A percentile compares a stretch with the other conserved stretches of the same genome.
Conservation (phyloP, 179 eudicot genomes). For the Silene noctiflora region DNA sequence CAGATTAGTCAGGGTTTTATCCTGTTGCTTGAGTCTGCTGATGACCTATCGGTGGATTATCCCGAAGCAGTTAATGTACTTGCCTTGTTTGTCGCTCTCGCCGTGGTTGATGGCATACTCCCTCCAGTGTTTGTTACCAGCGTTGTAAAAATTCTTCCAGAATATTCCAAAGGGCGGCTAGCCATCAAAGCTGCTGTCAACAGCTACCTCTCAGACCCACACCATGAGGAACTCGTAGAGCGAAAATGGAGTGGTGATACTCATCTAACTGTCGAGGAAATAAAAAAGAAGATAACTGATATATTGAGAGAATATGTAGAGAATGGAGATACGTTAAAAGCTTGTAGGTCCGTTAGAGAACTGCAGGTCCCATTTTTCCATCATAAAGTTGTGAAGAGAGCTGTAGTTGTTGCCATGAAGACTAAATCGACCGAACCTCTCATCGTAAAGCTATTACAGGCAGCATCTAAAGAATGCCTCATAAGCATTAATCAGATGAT, state of each 20-base stretch:
- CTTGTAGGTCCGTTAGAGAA: conserved; percentile 87
- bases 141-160: conserved; percentile 58
- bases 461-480: conserved; percentile 83
- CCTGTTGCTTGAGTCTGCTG: conserved; percentile 86
- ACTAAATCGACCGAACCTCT: conserved; percentile 55
- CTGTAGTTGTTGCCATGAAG: conserved; percentile 85
- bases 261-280: conserved; percentile 85
- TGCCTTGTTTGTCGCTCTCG: conserved; percentile 86
- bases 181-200: conserved; percentile 82
- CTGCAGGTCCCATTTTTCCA: conserved; percentile 85
- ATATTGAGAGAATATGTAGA: conserved; percentile 77
- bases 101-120: conserved; percentile 93
- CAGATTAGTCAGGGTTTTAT: conserved; percentile 89
- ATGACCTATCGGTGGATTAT: conserved; percentile 86
- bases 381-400: conserved; percentile 93
- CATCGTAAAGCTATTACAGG: conserved; percentile 64
- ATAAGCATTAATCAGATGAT: conserved; percentile 90
- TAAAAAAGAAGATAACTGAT: conserved; percentile 76
- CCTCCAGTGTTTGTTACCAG: conserved; percentile 82
- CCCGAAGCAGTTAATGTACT: conserved; percentile 80
- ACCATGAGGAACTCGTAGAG: conserved; percentile 96
- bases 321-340: conserved; percentile 78
- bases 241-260: conserved; percentile 93
- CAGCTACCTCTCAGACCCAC: conserved; percentile 98
- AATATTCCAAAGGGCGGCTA: conserved; percentile 65